Evolutionary conservation across 2,329 filamentous ascomycete species (phyloP), one percentile per base, ranked within the genome.

Genomic region (Fusarium foetens): DNA sequence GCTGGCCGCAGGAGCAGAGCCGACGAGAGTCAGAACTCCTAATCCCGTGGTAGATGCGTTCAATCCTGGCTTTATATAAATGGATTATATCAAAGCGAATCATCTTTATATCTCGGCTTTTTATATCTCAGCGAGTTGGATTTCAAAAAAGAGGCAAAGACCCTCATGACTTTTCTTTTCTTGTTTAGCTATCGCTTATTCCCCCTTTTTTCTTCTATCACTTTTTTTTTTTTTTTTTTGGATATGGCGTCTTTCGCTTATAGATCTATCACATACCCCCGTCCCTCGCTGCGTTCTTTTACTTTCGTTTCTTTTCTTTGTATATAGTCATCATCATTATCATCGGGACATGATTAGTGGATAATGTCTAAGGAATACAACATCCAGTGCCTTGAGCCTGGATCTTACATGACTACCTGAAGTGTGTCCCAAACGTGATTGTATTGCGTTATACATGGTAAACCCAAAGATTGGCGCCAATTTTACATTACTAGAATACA

Each of bases 11-110:
- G 52, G 66, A 23, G 11, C 66, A 23, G 66, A 75, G 14, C 21
- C 58, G 6, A 63, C 54, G 9, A 70, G 58, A 45, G 49, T 53
- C 10, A 69, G 64, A 46, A 77, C 74, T 25, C 72, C 73, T 5
- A 75, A 70, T 21, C 66, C 69, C 4, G 73, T 72, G 41, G 75
- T 76, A 27, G 74, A 77, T 61, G 66, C 62, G 19, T 75, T 72
- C 39, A 77, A 72, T 46, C 75, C 75, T 7, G 73, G 75, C 3
- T 77, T 77, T 49, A 77, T 77, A 43, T 77, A 58, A 48, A 31
- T n/a, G 45, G 45, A 48, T 17, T 17, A n/a, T 31, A 48, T 48
- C 27, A 13, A 8, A 48, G 25, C 21, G 19, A 39, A 23, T n/a
- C n/a, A 36, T 29, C 29, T 68, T 63, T 52, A 48, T 41, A 64